phyloP scores from a whole-genome alignment of 1,139 yeast genomes.

The Debaryomyces singareniensis region DNA sequence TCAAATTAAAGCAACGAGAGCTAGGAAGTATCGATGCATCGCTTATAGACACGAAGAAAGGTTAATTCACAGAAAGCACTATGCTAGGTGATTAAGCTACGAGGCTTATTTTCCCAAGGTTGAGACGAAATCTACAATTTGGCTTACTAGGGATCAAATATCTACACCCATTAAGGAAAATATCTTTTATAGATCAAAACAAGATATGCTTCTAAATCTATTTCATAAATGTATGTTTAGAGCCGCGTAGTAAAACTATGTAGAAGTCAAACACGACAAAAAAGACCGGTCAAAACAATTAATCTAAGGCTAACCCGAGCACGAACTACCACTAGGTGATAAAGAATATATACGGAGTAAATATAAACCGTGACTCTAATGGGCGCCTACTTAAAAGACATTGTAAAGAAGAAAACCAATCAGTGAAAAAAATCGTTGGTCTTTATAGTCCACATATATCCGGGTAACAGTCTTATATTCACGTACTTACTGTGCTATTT shows the following conservation, averaged over 20 bases:
- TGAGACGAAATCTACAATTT: no score
- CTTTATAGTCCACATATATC: no score
- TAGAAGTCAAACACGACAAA: constrained; percentile 50
- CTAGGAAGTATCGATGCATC: constrained; percentile 49
- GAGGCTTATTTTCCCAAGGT: no score
- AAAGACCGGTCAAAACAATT: constrained; percentile 53
- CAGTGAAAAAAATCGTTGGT: neutral
- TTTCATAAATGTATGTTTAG: constrained; percentile 59
- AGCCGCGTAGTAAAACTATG: constrained; percentile 59
- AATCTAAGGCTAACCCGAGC: constrained; percentile 92
- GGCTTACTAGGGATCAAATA: no score
- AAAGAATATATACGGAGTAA: constrained; percentile 46
- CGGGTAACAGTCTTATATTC: no score
- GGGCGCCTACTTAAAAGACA: constrained; percentile 88
- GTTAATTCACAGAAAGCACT: constrained; percentile 1
- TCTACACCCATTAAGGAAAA: no score
- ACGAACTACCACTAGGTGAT: constrained; percentile 51
- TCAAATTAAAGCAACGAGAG: constrained; percentile 53
- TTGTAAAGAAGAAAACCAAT: constrained; percentile 37
- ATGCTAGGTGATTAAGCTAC: no score
- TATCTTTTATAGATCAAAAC: no score
- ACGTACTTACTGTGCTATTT: no score
- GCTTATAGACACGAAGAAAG: constrained; percentile 18
- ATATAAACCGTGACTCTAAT: constrained; percentile 80
- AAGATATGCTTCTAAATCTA: no score